A percentile compares a stretch with the other conserved stretches of the same genome.
phyloP scores from a whole-genome alignment of 129 eudicot species.

The Smallanthus sonchifolius region DNA sequence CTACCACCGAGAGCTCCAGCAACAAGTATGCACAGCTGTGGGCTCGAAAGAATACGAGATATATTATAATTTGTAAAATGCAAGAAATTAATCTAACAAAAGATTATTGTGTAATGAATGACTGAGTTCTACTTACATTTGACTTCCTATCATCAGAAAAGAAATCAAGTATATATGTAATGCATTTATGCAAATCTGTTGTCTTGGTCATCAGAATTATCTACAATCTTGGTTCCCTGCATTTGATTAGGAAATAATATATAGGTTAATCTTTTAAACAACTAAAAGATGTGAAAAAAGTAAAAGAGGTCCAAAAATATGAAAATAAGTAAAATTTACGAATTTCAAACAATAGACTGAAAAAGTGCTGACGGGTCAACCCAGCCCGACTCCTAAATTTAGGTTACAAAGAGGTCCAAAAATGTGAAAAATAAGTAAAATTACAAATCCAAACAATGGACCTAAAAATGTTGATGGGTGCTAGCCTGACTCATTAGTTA shows the following conservation, averaged over 20 bases:
- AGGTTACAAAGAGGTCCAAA: too few species aligned
- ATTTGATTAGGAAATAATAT: neutral
- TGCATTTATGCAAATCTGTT: constrained; percentile 89
- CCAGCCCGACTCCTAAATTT: too few species aligned
- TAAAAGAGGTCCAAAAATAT: neutral
- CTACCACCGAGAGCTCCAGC: constrained; percentile 98
- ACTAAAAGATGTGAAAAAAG: neutral
- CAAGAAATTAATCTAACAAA: constrained; percentile 1
- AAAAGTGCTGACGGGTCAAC: too few species aligned
- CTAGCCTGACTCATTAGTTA: too few species aligned
- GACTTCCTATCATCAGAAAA: constrained; percentile 40
- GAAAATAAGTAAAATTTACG: too few species aligned
- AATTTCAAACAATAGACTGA: too few species aligned
- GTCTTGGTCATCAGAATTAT: constrained; percentile 92
- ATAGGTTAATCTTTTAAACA: neutral
- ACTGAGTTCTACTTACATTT: constrained; percentile 37
- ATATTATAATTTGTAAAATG: neutral
- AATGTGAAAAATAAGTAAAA: too few species aligned
- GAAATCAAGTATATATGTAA: constrained; percentile 44
- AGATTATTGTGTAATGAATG: neutral
- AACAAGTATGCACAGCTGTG: constrained; percentile 78
- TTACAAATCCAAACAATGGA: too few species aligned
- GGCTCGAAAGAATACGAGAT: neutral
- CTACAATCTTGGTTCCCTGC: constrained; percentile 76
- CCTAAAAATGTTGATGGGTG: too few species aligned